Evolutionary conservation across 768 basidiomycete genomes (phyloP).

Genomic region (Amanita molliuscula): DNA sequence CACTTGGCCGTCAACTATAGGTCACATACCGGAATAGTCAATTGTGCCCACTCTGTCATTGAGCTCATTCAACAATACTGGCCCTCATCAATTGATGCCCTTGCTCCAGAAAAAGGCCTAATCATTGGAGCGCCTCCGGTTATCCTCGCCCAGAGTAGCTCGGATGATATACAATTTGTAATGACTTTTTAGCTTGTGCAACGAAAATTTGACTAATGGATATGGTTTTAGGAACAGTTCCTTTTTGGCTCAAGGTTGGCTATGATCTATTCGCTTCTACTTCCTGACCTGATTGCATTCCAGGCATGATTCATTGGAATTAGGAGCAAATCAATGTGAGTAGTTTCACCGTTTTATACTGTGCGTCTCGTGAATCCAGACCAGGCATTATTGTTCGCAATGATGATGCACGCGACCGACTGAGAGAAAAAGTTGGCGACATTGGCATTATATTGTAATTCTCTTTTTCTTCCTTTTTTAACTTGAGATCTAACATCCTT

Average conservation of each 20-base stretch:
- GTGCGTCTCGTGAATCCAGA: background rate
- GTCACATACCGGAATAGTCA: conserved; percentile 66
- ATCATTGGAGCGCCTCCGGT: conserved; percentile 46
- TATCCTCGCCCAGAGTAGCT: conserved; percentile 42
- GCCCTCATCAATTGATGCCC: conserved; percentile 52
- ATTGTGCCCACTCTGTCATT: conserved; percentile 56
- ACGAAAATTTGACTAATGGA: background rate
- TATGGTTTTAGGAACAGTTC: conserved; percentile 36
- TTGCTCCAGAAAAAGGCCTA: conserved; percentile 45
- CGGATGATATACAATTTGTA: conserved; percentile 28
- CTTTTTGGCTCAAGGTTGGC: conserved; percentile 42
- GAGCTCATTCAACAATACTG: conserved; percentile 52
- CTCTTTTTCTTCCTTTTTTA: background rate
- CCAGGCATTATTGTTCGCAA: conserved; percentile 65
- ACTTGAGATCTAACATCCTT: background rate
- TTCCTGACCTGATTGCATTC: background rate
- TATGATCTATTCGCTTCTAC: background rate
- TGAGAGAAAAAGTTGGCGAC: conserved; percentile 43
- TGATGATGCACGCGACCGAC: conserved; percentile 34
- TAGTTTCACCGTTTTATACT: background rate
- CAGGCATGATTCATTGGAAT: conserved; percentile 30
- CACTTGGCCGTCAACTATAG: conserved; percentile 58
- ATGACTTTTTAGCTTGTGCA: conserved; percentile 4
- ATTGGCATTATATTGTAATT: conserved; percentile 51
- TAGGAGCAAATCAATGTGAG: conserved; percentile 58